Evolutionary conservation across 2,329 filamentous ascomycete genomes (phyloP).

Genomic region (Neurospora sp.): DNA sequence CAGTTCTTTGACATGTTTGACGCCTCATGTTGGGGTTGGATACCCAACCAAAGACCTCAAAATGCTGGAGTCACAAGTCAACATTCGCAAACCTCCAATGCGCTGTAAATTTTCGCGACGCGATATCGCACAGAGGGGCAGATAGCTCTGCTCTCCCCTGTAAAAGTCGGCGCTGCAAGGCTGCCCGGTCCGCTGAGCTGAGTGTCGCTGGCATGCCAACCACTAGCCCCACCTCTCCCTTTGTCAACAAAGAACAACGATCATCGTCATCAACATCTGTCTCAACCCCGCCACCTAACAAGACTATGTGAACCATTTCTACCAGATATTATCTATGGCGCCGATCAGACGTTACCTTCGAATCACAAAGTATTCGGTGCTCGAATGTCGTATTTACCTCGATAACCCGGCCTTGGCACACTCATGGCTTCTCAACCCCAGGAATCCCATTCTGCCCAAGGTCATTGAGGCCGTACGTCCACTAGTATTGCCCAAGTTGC

Average conservation of each 20-base stretch:
- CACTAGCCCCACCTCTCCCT: neutral
- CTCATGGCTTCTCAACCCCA: conserved; percentile 73
- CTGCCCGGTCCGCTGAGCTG: neutral
- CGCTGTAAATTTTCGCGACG: conserved; percentile 4
- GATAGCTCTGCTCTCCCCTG: neutral
- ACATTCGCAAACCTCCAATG: neutral
- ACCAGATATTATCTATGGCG: conserved; percentile 49
- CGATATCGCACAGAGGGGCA: neutral
- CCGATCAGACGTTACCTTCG: conserved; percentile 82
- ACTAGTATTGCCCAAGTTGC: conserved; percentile 79
- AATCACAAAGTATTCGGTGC: conserved; percentile 84
- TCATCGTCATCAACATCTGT: neutral
- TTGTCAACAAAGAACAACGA: neutral
- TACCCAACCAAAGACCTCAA: neutral
- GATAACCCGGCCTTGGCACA: conserved; percentile 78
- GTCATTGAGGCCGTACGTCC: conserved; percentile 81
- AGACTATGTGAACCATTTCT: neutral
- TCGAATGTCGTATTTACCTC: conserved; percentile 95
- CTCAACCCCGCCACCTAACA: neutral
- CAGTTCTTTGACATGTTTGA: conserved; percentile 48
- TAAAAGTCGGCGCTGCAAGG: neutral
- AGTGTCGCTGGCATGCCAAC: neutral
- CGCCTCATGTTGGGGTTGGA: conserved; percentile 13
- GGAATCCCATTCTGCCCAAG: conserved; percentile 65
- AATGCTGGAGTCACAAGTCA: neutral